phyloP scores from a whole-genome alignment of 2,329 filamentous ascomycete species.

The Westerdykella aurantiaca region DNA sequence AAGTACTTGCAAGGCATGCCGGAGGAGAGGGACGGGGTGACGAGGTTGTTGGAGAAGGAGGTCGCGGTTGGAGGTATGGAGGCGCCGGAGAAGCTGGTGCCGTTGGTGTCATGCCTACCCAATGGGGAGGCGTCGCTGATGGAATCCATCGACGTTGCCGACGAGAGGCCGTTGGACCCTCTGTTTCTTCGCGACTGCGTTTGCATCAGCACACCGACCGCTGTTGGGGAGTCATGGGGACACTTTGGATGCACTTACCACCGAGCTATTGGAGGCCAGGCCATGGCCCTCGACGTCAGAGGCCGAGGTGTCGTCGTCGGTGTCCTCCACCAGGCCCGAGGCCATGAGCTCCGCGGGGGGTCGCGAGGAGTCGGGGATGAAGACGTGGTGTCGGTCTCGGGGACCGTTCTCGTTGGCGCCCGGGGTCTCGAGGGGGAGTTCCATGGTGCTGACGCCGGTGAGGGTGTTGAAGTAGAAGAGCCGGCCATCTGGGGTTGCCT shows the following conservation, averaged over 20 bases:
- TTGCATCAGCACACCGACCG: background rate
- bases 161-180: constrained; percentile 66
- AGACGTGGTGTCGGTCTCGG: constrained; percentile 79
- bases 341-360: constrained; percentile 90
- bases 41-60: constrained; percentile 50
- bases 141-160: constrained; percentile 86
- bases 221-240: background rate
- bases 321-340: constrained; percentile 77
- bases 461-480: constrained; percentile 98
- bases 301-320: constrained; percentile 83
- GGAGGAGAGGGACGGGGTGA: constrained; percentile 40
- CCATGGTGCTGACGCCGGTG: constrained; percentile 90
- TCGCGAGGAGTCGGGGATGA: constrained; percentile 81
- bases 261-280: constrained; percentile 61
- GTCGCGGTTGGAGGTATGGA: constrained; percentile 47
- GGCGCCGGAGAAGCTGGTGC: constrained; percentile 43
- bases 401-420: constrained; percentile 78
- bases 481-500: constrained; percentile 87
- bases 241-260: constrained; percentile 60
- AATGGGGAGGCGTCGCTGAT: constrained; percentile 64
- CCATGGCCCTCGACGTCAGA: constrained; percentile 74
- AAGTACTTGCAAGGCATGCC: constrained; percentile 76
- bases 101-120: constrained; percentile 42
- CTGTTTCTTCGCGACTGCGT: constrained; percentile 47
- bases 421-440: constrained; percentile 87